Conservation (phyloP, 2,329 filamentous ascomycete genomes). For the Botrytis pseudocinerea region DNA sequence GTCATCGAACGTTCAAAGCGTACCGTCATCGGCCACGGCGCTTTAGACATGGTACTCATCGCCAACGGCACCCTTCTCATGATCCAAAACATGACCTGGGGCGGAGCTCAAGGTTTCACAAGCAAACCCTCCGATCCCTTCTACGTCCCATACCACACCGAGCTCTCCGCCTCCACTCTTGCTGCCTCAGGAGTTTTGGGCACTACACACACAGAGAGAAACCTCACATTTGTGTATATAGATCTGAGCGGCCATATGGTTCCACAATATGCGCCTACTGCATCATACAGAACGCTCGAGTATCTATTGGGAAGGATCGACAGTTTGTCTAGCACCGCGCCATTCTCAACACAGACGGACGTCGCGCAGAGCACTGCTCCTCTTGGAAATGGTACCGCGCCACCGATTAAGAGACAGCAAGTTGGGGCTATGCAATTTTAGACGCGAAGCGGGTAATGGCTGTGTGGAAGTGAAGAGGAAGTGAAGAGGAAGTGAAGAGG, state of each 20-base stretch:
- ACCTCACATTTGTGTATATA: slow-evolving; percentile 55
- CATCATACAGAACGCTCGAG: slow-evolving; percentile 71
- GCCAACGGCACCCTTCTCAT: slow-evolving; percentile 59
- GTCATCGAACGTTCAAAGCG: slow-evolving; percentile 73
- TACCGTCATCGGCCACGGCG: slow-evolving; percentile 72
- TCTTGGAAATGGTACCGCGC: slow-evolving; percentile 1
- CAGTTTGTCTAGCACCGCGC: slow-evolving; percentile 48
- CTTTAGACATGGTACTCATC: slow-evolving; percentile 56
- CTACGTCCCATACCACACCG: slow-evolving; percentile 56
- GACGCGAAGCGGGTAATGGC: neutral
- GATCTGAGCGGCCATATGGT: slow-evolving; percentile 58
- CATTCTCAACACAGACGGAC: slow-evolving; percentile 42
- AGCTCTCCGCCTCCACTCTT: slow-evolving; percentile 67
- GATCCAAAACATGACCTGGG: slow-evolving; percentile 71
- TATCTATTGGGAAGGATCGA: slow-evolving; percentile 71
- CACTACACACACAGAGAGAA: slow-evolving; percentile 69
- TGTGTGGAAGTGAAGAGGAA: neutral
- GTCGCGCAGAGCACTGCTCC: neutral
- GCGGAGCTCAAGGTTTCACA: slow-evolving; percentile 59
- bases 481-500: no score
- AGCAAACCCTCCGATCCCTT: slow-evolving; percentile 43
- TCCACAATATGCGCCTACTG: slow-evolving; percentile 67
- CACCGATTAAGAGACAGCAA: neutral
- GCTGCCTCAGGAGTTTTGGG: slow-evolving; percentile 69
- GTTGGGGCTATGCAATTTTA: slow-evolving; percentile 7